Percentiles rank a stretch among this genome's conserved stretches.
These are phyloP conservation scores for Kingdonia uniflora DNA, from an alignment of 164 flowering plant species.

Conservation along the genomic window DNA sequence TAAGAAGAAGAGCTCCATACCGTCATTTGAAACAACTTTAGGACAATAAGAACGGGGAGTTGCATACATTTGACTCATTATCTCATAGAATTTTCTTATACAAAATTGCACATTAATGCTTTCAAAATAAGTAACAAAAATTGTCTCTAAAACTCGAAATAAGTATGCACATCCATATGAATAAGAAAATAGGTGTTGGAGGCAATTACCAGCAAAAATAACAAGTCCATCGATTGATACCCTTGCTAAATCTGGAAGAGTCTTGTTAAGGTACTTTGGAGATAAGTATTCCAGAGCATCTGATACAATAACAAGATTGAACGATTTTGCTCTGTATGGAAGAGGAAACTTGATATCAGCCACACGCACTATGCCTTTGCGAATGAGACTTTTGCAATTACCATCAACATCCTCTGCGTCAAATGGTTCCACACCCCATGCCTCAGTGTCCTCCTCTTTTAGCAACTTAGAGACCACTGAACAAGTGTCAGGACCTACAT, in stretches of 20 bases:
- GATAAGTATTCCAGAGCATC: constrained; percentile 92
- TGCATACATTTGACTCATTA: too few relatives aligned
- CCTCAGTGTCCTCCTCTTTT: constrained; percentile 81
- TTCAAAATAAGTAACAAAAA: too few relatives aligned
- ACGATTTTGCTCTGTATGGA: constrained; percentile 77
- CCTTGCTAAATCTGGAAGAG: constrained; percentile 83
- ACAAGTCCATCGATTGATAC: constrained; percentile 72
- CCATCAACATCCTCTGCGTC: constrained; percentile 76
- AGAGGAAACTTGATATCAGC: constrained; percentile 88
- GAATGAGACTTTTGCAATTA: constrained; percentile 61
- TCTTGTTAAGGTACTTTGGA: constrained; percentile 78
- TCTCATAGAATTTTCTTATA: too few relatives aligned
- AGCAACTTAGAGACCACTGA: constrained; percentile 63
- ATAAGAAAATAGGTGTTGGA: too few relatives aligned
- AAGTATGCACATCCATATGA: too few relatives aligned
- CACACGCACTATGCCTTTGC: constrained; percentile 79
- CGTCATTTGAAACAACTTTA: too few relatives aligned
- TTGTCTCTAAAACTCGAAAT: too few relatives aligned
- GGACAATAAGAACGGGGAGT: too few relatives aligned
- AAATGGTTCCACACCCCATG: constrained; percentile 94
- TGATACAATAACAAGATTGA: constrained; percentile 74
- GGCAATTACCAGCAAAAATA: constrained; percentile 71
- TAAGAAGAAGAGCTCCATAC: too few relatives aligned
- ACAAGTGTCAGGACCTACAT: constrained; percentile 93
- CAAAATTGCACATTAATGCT: too few relatives aligned